Conservation (phyloP, 2,329 filamentous ascomycete genomes). For the Coleophoma cylindrospora region DNA sequence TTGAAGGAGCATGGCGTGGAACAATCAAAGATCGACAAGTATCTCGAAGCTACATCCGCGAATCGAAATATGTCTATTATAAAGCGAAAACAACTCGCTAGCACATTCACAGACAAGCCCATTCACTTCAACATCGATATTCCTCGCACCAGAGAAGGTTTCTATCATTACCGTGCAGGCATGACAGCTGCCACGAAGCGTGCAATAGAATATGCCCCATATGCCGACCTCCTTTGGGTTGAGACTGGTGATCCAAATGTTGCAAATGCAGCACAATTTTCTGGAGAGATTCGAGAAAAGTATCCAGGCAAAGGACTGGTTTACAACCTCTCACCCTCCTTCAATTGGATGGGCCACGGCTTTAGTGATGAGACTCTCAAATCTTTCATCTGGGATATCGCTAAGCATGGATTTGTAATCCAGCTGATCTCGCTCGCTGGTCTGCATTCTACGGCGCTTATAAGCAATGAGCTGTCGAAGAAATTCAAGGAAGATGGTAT, state of each 20-base stretch:
- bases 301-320: conserved; percentile 83
- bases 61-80: conserved; percentile 74
- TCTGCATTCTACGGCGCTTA: conserved; percentile 59
- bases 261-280: conserved; percentile 68
- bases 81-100: conserved; percentile 69
- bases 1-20: conserved; percentile 61
- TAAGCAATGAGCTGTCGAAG: conserved; percentile 69
- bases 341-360: conserved; percentile 98
- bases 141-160: conserved; percentile 88
- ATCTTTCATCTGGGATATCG: conserved; percentile 95
- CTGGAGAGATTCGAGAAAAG: conserved; percentile 64
- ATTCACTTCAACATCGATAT: conserved; percentile 88
- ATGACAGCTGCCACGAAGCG: conserved; percentile 87
- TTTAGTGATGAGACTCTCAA: conserved; percentile 79
- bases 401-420: conserved; percentile 74
- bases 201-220: conserved; percentile 84
- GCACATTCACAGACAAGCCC: conserved; percentile 58
- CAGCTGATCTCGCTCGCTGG: conserved; percentile 65
- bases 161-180: conserved; percentile 84
- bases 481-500: conserved; percentile 89
- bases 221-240: conserved; percentile 93
- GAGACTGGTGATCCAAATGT: conserved; percentile 91
- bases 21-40: conserved; percentile 60
- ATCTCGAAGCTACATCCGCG: conserved; percentile 54
- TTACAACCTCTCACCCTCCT: conserved; percentile 93